Evolutionary conservation across 352 stramenopile species (phyloP), one percentile per base, ranked within the genome.

Genomic region (Chrysophaeum taylorii): DNA sequence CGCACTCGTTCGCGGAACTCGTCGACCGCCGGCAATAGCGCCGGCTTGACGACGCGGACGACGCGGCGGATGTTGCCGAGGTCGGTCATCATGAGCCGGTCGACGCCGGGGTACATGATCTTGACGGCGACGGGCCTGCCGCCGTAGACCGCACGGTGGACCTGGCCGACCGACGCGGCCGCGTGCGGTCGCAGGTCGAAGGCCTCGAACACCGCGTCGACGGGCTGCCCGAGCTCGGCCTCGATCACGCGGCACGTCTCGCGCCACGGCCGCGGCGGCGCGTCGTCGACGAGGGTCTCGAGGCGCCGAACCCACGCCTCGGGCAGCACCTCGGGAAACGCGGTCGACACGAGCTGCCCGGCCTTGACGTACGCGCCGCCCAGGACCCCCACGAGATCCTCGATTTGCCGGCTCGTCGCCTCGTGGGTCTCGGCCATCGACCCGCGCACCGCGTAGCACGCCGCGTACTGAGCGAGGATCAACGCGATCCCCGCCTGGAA

Each of bases 81-180:
- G n/a, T 66, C 57, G 35, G 31, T 21, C 9, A 66, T 21, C 1
- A 66, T 45, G 12, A 48, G 36, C 9, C 36, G 31, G 4, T 35
- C 14, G 31, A 27, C 57, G 27, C 57, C 57, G 9, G 57, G 57
- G 36, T 43, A 66, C 57, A 66, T 66, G 2, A 95, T 81, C 75
- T 95, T 95, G 36, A 95, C 88, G 5, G 88, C 88, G 29, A 94
- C 76, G 12, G 86, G 79, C 33, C 79, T 74, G 0, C 86, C 88
- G 33, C 84, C 39, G 15, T 12, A 7, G 27, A 76, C 72, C 0
- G 92, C 81, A 0, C 86, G 82, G 53, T 80, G 82, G 29, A 95
- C 86, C 70, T 95, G 88, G 16, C 87, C 89, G 21, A 95, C 76
- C 37, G 85, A 93, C 5, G 88, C 89, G 16, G 90, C 87, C 0